Evolutionary conservation across 345 rosid species (phyloP), one percentile per base, ranked within the genome.

Genomic region (Abelmoschus esculentus): DNA sequence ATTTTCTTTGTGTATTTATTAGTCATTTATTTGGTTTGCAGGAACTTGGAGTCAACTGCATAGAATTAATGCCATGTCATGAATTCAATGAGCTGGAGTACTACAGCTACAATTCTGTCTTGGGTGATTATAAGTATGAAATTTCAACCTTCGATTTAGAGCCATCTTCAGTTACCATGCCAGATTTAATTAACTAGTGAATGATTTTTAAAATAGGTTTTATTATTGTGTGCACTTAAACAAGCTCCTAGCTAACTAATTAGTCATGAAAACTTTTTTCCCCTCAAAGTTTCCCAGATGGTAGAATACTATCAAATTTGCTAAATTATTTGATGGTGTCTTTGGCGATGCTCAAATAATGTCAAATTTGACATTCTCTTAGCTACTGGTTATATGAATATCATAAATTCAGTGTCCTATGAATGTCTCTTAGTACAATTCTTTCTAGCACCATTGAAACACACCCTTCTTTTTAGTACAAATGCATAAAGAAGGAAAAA

Each of bases 41-140:
- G 98, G 98, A 89, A 69, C 96, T 93, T 78, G 98, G 98, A 68
- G 77, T 93, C 75, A 93, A 91, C 78, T 93, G 98, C 75, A 86
- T 93, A 79, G 98, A 93, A 76, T 71, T 91, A 76, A 91, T 93
- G 98, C 98, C 98, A 60, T 93, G 97, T 80, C 96, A 93, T 70
- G 97, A 93, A 78, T 93, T 93, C 78, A 93, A 93, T 76, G 98
- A 93, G 82, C 83, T 93, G 77, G 98, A 93, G 84, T 83, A 89
- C 83, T 85, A 77, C 87, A 86, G 87, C 82, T 88, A 91, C 86
- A 93, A 91, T 80, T 74, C 97, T 54, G 81, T 86, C 56, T 52
- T 86, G 83, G 96, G 86, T 72, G 90, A 89, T 70, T 85, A 86
- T 71, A 93, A 85, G 97, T 91, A 93, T 70, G 78, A 55, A 58